A percentile compares a stretch with the other conserved stretches of the same genome.
These are phyloP conservation scores for Linum tenue DNA, from an alignment of 345 rosid species.

Conservation along the genomic window DNA sequence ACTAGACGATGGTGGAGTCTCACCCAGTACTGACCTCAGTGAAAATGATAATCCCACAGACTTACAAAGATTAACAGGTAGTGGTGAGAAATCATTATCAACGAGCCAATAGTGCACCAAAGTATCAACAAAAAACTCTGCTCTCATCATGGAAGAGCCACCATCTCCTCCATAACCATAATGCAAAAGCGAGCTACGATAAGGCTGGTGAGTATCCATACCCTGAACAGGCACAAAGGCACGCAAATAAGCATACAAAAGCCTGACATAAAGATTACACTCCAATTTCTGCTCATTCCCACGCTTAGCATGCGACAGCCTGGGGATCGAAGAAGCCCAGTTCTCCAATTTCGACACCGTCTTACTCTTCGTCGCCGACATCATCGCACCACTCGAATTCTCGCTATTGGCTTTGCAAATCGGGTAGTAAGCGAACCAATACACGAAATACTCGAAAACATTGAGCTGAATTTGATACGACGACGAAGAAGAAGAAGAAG, in stretches of 20 bases:
- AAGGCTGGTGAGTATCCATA: conserved; percentile 54
- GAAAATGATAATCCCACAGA: conserved; percentile 57
- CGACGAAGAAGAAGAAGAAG: conserved; percentile 11
- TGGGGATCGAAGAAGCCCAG: conserved; percentile 55
- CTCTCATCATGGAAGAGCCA: conserved; percentile 41
- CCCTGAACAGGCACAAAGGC: conserved; percentile 71
- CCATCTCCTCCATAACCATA: conserved; percentile 39
- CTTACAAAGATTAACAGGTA: conserved; percentile 42
- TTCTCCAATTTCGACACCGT: conserved; percentile 47
- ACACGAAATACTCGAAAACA: conserved; percentile 78
- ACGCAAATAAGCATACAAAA: conserved; percentile 63
- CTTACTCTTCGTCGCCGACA: conserved; percentile 22
- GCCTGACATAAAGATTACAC: conserved; percentile 52
- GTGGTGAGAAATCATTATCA: conserved; percentile 82
- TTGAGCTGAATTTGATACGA: conserved; percentile 51
- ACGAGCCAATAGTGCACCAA: conserved; percentile 82
- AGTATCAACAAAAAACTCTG: conserved; percentile 66
- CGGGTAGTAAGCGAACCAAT: conserved; percentile 92
- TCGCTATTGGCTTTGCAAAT: conserved; percentile 59
- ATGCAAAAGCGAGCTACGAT: conserved; percentile 73
- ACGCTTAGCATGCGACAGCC: conserved; percentile 46
- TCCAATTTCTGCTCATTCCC: conserved; percentile 43
- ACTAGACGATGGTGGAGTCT: conserved; percentile 61
- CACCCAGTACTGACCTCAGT: conserved; percentile 43
- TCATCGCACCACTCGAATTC: conserved; percentile 21